Conservation (phyloP, 2,329 filamentous ascomycete species). For the Alternaria consortialis region DNA sequence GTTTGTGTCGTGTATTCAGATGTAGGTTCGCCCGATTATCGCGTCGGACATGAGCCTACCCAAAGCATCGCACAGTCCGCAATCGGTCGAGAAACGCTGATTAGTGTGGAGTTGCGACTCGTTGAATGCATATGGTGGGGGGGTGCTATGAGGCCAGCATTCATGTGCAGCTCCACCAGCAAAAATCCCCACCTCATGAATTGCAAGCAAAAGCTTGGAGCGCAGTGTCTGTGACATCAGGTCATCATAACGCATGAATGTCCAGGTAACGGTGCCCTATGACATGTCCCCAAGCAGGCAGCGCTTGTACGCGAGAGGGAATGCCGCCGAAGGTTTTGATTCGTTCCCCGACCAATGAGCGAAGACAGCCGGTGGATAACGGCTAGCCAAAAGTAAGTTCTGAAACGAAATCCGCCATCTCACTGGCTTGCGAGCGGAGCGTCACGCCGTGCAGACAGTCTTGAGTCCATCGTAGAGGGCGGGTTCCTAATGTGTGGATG, state of each 20-base stretch:
- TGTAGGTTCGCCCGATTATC: background rate
- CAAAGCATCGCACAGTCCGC: conserved; percentile 1
- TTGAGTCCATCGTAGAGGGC: conserved; percentile 13
- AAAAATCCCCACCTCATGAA: conserved; percentile 13
- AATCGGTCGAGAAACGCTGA: conserved; percentile 3
- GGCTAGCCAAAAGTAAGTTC: conserved; percentile 44
- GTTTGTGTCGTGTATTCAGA: conserved; percentile 15
- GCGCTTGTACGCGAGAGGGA: conserved; percentile 43
- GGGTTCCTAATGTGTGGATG: conserved; percentile 21
- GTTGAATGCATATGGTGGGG: conserved; percentile 7
- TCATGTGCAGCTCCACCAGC: conserved; percentile 13
- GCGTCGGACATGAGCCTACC: background rate
- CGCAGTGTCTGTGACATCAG: conserved; percentile 34
- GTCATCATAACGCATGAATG: conserved; percentile 40
- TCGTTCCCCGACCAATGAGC: conserved; percentile 37
- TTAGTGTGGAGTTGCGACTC: conserved; percentile 5
- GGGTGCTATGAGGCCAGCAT: conserved; percentile 6
- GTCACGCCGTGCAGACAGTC: conserved; percentile 39
- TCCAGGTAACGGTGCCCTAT: conserved; percentile 34
- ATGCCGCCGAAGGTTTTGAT: conserved; percentile 33
- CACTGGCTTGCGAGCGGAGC: conserved; percentile 39
- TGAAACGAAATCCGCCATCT: conserved; percentile 47
- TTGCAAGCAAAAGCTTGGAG: conserved; percentile 16
- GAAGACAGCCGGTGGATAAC: conserved; percentile 33
- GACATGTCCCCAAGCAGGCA: conserved; percentile 28